Conservation (phyloP, 257 asterid genomes). For the Cordia subcordata region DNA sequence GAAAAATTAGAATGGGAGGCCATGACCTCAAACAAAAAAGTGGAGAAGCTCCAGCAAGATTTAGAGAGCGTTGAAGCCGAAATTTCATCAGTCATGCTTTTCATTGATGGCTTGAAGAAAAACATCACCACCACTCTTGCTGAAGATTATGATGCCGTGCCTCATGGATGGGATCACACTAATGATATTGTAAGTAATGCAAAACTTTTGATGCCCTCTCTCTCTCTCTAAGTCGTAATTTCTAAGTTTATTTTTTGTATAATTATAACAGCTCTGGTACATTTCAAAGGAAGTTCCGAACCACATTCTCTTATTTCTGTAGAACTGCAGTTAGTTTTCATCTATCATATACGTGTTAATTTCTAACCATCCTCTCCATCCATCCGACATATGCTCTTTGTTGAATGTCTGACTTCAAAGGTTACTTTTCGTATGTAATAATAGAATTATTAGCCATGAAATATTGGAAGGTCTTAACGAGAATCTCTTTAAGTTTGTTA, state of each 20-base stretch:
- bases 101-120: slow-evolving; percentile 59
- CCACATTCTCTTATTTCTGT: no score
- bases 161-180: slow-evolving; percentile 33
- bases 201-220: background rate
- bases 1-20: slow-evolving; percentile 94
- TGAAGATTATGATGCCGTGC: slow-evolving; percentile 44
- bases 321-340: background rate
- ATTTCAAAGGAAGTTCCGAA: no score
- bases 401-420: no score
- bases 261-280: background rate
- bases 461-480: no score
- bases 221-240: background rate
- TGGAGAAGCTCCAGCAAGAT: slow-evolving; percentile 68
- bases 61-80: slow-evolving; percentile 59
- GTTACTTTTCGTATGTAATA: no score
- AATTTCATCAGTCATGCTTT: slow-evolving; percentile 55
- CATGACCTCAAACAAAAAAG: slow-evolving; percentile 63
- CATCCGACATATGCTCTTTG: background rate
- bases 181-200: slow-evolving; percentile 50
- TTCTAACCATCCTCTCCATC: background rate
- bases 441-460: no score
- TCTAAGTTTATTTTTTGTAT: no score
- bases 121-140: slow-evolving; percentile 22
- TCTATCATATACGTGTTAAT: background rate
- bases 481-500: no score